Evolutionary conservation across 2,329 filamentous ascomycete genomes (phyloP), one percentile per base, ranked within the genome.

Genomic region (Coniochaeta ligniaria): DNA sequence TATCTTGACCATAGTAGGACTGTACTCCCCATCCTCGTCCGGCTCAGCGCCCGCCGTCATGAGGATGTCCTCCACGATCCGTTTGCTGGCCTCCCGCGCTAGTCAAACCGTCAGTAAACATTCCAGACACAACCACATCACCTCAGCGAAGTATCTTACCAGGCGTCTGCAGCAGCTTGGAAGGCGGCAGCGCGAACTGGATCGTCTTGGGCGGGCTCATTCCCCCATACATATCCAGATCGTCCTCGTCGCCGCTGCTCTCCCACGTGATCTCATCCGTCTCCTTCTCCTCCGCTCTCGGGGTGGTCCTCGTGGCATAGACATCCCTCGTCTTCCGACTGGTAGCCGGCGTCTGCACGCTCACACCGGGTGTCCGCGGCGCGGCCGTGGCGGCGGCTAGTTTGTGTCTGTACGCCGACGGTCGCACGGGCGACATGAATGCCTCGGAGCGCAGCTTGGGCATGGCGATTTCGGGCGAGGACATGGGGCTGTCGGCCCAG

Each of bases 171-270:
- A 94, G 73, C 24, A 96, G 76, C 70, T 90, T 87, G 45, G 87
- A 90, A 59, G 89, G 88, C 58, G 90, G 90, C 56, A 96, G 76
- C 52, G 89, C 88, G 72, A 96, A 96, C 69, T 93, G 90, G 62
- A 96, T 93, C 12, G 91, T 95, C 79, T 98, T 98, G 0, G 95
- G 95, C 31, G 95, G 95, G 69, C 91, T 96, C 74, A 92, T 88
- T 6, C 88, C 91, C 7, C 83, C 83, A 61, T 89, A 87, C 6
- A 84, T 70, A 47, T 81, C 84, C 28, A 86, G 84, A 35, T 89
- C 88, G 45, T 81, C 84, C 26, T 86, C 84, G 31, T 89, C 88
- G 60, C 86, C 87, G 63, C 92, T 88, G 67, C 87, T 90, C 59
- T 93, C 88, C 88, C 92, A 95, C 20, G 80, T 81, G 60, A 87